Evolutionary conservation across 2,329 filamentous ascomycete species (phyloP), one percentile per base, ranked within the genome.

Genomic region (Stachybotrys chlorohalonatus): DNA sequence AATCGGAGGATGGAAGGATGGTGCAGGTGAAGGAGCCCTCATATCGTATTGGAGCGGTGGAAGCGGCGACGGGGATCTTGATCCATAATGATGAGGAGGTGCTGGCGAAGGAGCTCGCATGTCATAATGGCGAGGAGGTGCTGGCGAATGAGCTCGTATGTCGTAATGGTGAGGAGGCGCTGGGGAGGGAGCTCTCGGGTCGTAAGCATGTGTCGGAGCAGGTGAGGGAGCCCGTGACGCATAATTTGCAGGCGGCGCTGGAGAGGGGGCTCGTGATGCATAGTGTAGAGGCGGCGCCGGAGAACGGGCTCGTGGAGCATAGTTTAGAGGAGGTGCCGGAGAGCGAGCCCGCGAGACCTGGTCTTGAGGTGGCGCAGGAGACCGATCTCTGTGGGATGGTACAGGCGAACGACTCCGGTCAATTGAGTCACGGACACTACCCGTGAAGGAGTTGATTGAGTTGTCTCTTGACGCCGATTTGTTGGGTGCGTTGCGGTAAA

Each of bases 401-500:
- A 63, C 68, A 11, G 66, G 69, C 11, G 66, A 73, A 45, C 63
- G 60, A 53, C 62, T 61, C 57, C 62, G 58, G 30, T 57, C 51
- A 49, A 60, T 56, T 51, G 59, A 55, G 31, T 64, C 60, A 42
- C 59, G 61, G 9, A 52, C 57, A 47, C 60, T 64, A 11, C 57
- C 61, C 6, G 60, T 60, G 49, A 69, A 67, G 7, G 75, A 76
- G 39, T 65, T 71, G 15, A 63, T 60, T 11, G 75, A 79, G 54
- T 75, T 68, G 54, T 77, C 74, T 55, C 66, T 61, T 49, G 55
- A 70, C 66, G 17, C 72, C 11, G 65, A 60, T 6, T n/a, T 24
- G 13, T 66, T 65, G 3, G 73, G 67, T 7, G 71, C 67, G 30
- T 81, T 73, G 57, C 74, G 72, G 67, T 79, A 81, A n/a, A 76